These are phyloP conservation scores for Helichrysum umbraculigerum DNA, from an alignment of 129 eudicot genomes.

Conservation along the genomic window DNA sequence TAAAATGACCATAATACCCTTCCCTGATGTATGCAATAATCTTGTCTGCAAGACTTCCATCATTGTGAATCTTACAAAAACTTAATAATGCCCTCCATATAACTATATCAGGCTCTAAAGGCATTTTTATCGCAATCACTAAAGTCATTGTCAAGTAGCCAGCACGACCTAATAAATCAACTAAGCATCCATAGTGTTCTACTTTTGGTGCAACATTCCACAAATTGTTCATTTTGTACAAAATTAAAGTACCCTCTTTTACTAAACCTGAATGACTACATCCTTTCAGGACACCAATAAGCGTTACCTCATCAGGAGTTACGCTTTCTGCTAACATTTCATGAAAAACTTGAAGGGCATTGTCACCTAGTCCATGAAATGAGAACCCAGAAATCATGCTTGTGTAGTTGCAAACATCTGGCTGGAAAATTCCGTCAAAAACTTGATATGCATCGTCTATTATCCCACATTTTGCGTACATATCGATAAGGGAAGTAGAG, in stretches of 20 bases:
- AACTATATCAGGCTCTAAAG: constrained; percentile 54
- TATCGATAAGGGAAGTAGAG: constrained; percentile 71
- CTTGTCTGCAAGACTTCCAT: constrained; percentile 52
- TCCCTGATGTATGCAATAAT: constrained; percentile 45
- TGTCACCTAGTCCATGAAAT: constrained; percentile 59
- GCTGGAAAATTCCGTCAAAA: constrained; percentile 42
- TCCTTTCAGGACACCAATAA: constrained; percentile 76
- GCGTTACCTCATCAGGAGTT: constrained; percentile 71
- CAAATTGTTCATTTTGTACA: constrained; percentile 50
- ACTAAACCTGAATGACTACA: constrained; percentile 91
- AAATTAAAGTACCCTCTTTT: constrained; percentile 68
- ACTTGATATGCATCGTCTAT: constrained; percentile 51
- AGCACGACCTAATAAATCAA: constrained; percentile 82
- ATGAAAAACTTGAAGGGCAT: constrained; percentile 50
- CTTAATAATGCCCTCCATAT: constrained; percentile 85
- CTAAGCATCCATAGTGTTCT: constrained; percentile 81
- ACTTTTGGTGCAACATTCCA: constrained; percentile 66
- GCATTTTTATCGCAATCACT: constrained; percentile 61
- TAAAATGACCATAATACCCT: constrained; percentile 29
- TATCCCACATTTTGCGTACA: constrained; percentile 88
- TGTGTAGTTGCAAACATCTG: constrained; percentile 66
- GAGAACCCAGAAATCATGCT: constrained; percentile 86
- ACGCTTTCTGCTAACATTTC: constrained; percentile 54
- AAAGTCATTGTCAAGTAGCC: constrained; percentile 69
- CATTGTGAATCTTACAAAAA: constrained; percentile 68